A percentile compares a stretch with the other conserved stretches of the same genome.
phyloP scores from a whole-genome alignment of 2,329 filamentous ascomycete genomes.

The Sordariomycetes sp. region DNA sequence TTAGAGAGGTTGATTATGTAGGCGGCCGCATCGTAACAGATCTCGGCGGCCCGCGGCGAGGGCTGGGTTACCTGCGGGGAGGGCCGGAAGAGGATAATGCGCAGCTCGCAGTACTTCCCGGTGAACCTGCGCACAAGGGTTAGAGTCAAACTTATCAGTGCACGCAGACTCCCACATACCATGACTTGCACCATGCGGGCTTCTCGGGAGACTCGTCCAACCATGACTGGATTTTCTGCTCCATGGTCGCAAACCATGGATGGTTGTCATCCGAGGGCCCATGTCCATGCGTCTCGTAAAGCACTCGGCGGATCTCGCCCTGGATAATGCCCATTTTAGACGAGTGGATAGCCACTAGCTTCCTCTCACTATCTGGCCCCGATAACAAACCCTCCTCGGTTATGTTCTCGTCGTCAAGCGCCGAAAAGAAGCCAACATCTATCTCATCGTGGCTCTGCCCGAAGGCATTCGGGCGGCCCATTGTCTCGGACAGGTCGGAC shows the following conservation, averaged over 20 bases:
- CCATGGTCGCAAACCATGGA: conserved; percentile 77
- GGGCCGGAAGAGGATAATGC: conserved; percentile 77
- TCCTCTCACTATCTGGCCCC: conserved; percentile 64
- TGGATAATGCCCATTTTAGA: conserved; percentile 84
- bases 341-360: conserved; percentile 83
- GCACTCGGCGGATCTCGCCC: conserved; percentile 70
- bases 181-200: conserved; percentile 59
- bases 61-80: conserved; percentile 87
- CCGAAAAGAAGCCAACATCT: conserved; percentile 74
- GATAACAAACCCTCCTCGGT: conserved; percentile 61
- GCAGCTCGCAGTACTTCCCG: conserved; percentile 70
- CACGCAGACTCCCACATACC: conserved; percentile 34
- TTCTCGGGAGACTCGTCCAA: conserved; percentile 61
- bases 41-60: conserved; percentile 61
- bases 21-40: conserved; percentile 71
- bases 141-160: not conserved
- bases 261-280: conserved; percentile 69
- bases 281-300: conserved; percentile 73
- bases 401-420: conserved; percentile 73
- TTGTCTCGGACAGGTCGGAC: conserved; percentile 70
- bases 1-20: conserved; percentile 72
- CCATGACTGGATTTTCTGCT: conserved; percentile 69
- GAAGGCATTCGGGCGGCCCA: conserved; percentile 78
- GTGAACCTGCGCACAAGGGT: conserved; percentile 39
- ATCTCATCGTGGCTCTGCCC: conserved; percentile 71